These are phyloP conservation scores for Chenopodium berlandieri DNA, from an alignment of 148 eudicot genomes.

Conservation along the genomic window DNA sequence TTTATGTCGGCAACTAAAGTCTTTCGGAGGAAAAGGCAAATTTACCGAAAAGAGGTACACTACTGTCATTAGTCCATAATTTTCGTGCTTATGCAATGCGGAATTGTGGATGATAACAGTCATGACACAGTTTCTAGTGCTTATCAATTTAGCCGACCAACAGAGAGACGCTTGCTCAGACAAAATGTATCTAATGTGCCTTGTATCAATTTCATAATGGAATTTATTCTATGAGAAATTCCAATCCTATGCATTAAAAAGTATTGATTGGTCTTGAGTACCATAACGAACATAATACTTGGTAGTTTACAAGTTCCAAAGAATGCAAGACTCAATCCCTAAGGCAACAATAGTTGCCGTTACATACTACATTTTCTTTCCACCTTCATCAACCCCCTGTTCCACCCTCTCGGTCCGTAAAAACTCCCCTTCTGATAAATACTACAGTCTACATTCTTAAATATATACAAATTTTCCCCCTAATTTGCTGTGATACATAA, in stretches of 20 bases:
- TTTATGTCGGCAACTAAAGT: too few relatives aligned
- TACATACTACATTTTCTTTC: neutral
- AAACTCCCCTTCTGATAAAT: neutral
- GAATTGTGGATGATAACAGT: too few relatives aligned
- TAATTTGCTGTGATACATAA: neutral
- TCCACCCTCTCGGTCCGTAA: too few relatives aligned
- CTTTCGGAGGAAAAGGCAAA: too few relatives aligned
- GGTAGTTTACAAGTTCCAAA: neutral
- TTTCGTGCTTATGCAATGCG: too few relatives aligned
- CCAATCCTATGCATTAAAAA: neutral
- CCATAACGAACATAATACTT: neutral
- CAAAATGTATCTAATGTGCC: neutral
- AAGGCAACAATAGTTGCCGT: conserved; percentile 16
- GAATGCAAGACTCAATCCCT: neutral
- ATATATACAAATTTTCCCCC: neutral
- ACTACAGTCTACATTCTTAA: neutral
- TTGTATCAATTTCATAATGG: too few relatives aligned
- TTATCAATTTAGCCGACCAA: too few relatives aligned
- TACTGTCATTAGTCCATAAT: too few relatives aligned
- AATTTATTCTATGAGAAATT: neutral
- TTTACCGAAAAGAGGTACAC: too few relatives aligned
- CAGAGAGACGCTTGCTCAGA: neutral
- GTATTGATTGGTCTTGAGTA: neutral
- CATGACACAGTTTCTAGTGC: too few relatives aligned
- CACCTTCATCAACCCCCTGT: neutral